A percentile compares a stretch with the other conserved stretches of the same genome.
Conservation (phyloP, 1,284 basidiomycete genomes). For the Termitomyces sp. region DNA sequence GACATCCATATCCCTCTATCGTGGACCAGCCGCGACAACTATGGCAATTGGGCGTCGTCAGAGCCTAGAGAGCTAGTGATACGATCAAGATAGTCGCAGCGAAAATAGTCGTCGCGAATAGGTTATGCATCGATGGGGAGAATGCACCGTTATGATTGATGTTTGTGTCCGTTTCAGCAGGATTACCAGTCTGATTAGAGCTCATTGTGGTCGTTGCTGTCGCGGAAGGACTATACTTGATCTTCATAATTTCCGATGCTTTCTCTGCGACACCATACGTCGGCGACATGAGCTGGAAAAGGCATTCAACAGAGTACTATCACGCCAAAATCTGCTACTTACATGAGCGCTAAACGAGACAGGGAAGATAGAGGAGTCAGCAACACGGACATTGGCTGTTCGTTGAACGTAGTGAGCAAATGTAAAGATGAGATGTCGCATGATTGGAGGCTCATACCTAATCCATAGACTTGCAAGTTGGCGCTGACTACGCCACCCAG, state of each 20-base stretch:
- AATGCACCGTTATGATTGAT: background rate
- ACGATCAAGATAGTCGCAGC: background rate
- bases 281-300: constrained; percentile 41
- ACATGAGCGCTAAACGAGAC: constrained; percentile 48
- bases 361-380: constrained; percentile 52
- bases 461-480: constrained; percentile 29
- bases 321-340: constrained; percentile 16
- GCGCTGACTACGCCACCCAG: constrained; percentile 42
- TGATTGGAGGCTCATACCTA: constrained; percentile 10
- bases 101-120: background rate
- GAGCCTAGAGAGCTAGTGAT: background rate
- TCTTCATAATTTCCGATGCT: constrained; percentile 51
- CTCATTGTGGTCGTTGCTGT: constrained; percentile 37
- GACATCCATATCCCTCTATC: background rate
- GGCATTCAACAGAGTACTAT: background rate
- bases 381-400: constrained; percentile 44
- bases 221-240: constrained; percentile 23
- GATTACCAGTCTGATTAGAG: constrained; percentile 54
- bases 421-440: background rate
- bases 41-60: background rate
- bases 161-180: constrained; percentile 31
- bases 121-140: background rate
- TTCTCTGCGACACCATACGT: constrained; percentile 71
- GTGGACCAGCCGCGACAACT: background rate
- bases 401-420: constrained; percentile 13